Evolutionary conservation across 371 early-diverging fungal genomes (phyloP).

Genomic region (Haplosporangium sp.): DNA sequence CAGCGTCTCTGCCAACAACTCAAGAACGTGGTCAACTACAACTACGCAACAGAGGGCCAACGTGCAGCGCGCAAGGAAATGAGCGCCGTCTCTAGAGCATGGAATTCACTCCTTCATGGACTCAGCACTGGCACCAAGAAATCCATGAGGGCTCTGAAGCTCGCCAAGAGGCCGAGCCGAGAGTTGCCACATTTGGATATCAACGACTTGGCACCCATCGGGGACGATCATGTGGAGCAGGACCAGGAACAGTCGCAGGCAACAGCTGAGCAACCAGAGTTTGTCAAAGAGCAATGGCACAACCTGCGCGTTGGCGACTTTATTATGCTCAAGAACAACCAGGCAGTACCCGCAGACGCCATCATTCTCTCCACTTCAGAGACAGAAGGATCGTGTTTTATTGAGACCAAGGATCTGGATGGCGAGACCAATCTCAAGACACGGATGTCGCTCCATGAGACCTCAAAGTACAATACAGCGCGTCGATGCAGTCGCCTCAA

Average conservation of each 20-base stretch:
- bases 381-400: slow-evolving; percentile 78
- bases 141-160: slow-evolving; percentile 16
- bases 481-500: slow-evolving; percentile 69
- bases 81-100: slow-evolving; percentile 11
- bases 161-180: slow-evolving; percentile 20
- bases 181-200: slow-evolving; percentile 27
- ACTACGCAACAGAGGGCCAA: slow-evolving; percentile 56
- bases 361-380: slow-evolving; percentile 85
- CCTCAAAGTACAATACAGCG: slow-evolving; percentile 69
- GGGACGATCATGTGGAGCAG: background rate
- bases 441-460: slow-evolving; percentile 71
- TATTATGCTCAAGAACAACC: slow-evolving; percentile 82
- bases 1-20: slow-evolving; percentile 73
- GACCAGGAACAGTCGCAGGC: background rate
- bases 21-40: slow-evolving; percentile 80
- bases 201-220: slow-evolving; percentile 7
- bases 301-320: slow-evolving; percentile 94
- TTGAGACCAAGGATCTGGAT: slow-evolving; percentile 96
- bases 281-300: slow-evolving; percentile 67
- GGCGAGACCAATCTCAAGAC: slow-evolving; percentile 97
- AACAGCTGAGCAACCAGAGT: slow-evolving; percentile 35
- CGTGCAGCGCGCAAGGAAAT: slow-evolving; percentile 19
- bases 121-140: slow-evolving; percentile 13
- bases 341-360: slow-evolving; percentile 93
- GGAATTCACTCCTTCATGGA: slow-evolving; percentile 19